A percentile compares a stretch with the other conserved stretches of the same genome.
Conservation (phyloP, 2,329 filamentous ascomycete species). For the Bimuria novae-zelandiae region DNA sequence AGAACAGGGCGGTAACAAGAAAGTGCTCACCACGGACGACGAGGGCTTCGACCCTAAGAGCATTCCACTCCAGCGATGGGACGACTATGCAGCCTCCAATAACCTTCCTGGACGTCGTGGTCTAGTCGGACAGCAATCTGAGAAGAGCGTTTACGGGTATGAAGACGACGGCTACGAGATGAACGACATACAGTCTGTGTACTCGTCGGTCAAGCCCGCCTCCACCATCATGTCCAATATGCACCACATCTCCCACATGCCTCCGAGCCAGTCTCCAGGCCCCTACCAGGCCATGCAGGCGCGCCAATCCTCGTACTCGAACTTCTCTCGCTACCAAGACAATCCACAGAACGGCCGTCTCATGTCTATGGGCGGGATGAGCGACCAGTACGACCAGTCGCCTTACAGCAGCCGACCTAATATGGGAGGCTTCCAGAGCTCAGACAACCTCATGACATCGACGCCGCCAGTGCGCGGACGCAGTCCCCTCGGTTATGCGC, state of each 20-base stretch:
- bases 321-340: constrained; percentile 66
- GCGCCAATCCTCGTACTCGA: constrained; percentile 75
- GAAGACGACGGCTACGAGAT: constrained; percentile 85
- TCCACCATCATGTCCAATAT: constrained; percentile 88
- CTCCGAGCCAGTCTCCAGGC: constrained; percentile 71
- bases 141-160: constrained; percentile 68
- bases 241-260: constrained; percentile 74
- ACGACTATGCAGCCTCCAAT: constrained; percentile 88
- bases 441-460: constrained; percentile 46
- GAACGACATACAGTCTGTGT: constrained; percentile 97
- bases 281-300: constrained; percentile 68
- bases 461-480: constrained; percentile 48
- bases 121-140: constrained; percentile 52
- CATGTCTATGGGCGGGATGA: constrained; percentile 64
- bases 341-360: constrained; percentile 60
- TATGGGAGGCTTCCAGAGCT: constrained; percentile 51
- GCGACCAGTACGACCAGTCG: constrained; percentile 45
- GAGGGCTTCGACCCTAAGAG: constrained; percentile 89
- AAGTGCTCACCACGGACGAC: constrained; percentile 80
- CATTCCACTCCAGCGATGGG: constrained; percentile 94
- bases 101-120: constrained; percentile 90
- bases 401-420: constrained; percentile 47
- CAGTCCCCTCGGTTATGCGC: constrained; percentile 55
- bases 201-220: constrained; percentile 86
- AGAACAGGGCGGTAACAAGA: constrained; percentile 88